These are phyloP conservation scores for Aspergillus carbonarius DNA, from an alignment of 2,329 filamentous ascomycete genomes.

Conservation along the genomic window DNA sequence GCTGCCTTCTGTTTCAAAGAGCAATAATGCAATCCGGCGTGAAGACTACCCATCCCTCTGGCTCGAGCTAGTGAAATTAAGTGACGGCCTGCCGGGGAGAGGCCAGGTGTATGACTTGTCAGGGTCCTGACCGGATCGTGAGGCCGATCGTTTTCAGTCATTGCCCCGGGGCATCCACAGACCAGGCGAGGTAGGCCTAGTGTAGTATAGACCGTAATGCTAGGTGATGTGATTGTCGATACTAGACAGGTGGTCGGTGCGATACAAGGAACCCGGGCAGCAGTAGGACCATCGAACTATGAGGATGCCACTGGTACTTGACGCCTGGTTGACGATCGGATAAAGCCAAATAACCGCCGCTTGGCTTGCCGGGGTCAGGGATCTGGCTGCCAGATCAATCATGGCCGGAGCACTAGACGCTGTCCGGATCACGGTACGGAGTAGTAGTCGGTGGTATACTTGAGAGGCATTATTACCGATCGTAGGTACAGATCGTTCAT, in stretches of 20 bases:
- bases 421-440: neutral
- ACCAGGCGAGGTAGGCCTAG: neutral
- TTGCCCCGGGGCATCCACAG: neutral
- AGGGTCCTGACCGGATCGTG: neutral
- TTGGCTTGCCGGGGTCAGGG: neutral
- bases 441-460: too few species aligned
- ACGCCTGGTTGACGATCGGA: neutral
- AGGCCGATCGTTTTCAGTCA: neutral
- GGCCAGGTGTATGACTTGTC: neutral
- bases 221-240: neutral
- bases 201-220: neutral
- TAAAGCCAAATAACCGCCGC: neutral
- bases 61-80: conserved; percentile 10
- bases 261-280: neutral
- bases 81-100: neutral
- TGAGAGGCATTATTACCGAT: neutral
- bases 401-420: neutral
- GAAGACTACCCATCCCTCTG: conserved; percentile 2
- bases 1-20: conserved; percentile 14
- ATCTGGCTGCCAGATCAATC: neutral
- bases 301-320: neutral
- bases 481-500: neutral
- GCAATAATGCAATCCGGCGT: neutral
- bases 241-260: neutral
- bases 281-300: neutral